Evolutionary conservation across 495 filamentous ascomycete genomes (phyloP).

Genomic region (Collariella sp.): DNA sequence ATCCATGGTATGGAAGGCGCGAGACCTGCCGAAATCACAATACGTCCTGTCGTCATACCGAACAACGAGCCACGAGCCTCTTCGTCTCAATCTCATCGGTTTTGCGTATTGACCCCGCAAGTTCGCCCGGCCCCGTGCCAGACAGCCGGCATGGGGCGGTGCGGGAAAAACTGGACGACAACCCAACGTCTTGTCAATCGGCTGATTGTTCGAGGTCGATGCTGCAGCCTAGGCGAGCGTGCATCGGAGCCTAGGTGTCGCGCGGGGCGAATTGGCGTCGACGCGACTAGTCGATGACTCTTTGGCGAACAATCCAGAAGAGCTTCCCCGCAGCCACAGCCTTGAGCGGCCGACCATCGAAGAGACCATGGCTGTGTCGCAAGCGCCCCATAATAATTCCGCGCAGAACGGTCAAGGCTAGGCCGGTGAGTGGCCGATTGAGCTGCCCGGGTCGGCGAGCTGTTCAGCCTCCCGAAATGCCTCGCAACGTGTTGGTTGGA

Average conservation of each 20-base stretch:
- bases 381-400: conserved; percentile 9
- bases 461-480: conserved; percentile 14
- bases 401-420: background rate
- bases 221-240: background rate
- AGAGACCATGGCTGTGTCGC: conserved; percentile 14
- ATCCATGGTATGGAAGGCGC: background rate
- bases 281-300: background rate
- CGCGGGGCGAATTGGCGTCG: background rate
- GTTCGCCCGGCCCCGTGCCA: background rate
- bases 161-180: background rate
- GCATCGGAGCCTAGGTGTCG: background rate
- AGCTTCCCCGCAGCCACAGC: conserved; percentile 4
- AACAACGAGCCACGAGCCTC: background rate
- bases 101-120: background rate
- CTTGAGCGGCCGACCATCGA: conserved; percentile 10
- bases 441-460: background rate
- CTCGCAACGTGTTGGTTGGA: background rate
- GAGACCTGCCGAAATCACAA: background rate
- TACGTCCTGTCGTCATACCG: conserved; percentile 11
- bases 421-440: conserved; percentile 3
- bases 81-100: too few relatives aligned
- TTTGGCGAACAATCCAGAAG: background rate
- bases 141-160: background rate
- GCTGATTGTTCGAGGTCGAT: background rate
- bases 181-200: background rate